A percentile compares a stretch with the other conserved stretches of the same genome.
phyloP scores from a whole-genome alignment of 495 filamentous ascomycete species.

The Aspergillus egyptiacus region DNA sequence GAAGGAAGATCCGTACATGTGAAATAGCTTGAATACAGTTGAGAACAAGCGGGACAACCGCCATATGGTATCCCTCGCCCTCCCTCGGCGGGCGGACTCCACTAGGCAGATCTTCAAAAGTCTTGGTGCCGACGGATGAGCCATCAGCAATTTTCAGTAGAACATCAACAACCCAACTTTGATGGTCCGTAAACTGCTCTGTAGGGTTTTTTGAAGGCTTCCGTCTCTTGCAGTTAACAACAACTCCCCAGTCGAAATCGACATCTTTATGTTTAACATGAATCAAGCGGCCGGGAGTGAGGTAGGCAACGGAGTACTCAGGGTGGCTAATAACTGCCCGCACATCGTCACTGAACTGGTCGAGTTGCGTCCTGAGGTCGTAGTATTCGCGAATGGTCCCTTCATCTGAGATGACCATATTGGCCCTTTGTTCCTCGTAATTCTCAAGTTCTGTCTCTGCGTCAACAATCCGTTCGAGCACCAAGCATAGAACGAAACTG shows the following conservation, averaged over 20 bases:
- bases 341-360: conserved; percentile 78
- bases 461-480: conserved; percentile 18
- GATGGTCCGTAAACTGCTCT: conserved; percentile 61
- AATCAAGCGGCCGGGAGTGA: conserved; percentile 79
- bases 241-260: conserved; percentile 91
- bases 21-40: conserved; percentile 73
- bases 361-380: conserved; percentile 72
- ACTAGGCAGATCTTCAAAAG: conserved; percentile 54
- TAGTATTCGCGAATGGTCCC: conserved; percentile 87
- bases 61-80: conserved; percentile 67
- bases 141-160: conserved; percentile 63
- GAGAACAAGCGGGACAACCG: conserved; percentile 81
- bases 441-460: conserved; percentile 55
- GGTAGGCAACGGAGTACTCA: conserved; percentile 69
- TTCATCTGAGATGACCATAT: conserved; percentile 77
- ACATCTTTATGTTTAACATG: conserved; percentile 68
- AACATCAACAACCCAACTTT: conserved; percentile 76
- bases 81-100: conserved; percentile 57
- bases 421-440: conserved; percentile 64
- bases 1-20: conserved; percentile 71
- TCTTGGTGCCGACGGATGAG: conserved; percentile 50
- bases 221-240: conserved; percentile 64
- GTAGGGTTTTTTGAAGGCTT: conserved; percentile 52
- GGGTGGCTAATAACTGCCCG: conserved; percentile 84
- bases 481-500: not conserved